Evolutionary conservation across 805 yeast species (phyloP).

Genomic region (Kodamaea jinghongensis): DNA sequence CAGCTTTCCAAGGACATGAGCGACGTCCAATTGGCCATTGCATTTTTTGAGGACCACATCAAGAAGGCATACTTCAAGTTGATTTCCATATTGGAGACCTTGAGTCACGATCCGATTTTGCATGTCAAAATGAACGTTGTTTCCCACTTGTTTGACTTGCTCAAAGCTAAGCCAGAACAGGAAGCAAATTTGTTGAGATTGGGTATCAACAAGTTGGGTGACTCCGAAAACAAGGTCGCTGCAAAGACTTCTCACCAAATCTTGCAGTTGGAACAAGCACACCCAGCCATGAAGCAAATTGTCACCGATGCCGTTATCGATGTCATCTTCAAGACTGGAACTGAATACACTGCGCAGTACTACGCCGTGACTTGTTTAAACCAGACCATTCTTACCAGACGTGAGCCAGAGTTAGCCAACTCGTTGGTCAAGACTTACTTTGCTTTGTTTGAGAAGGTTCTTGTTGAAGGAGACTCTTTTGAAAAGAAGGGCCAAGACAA

Average conservation of each 20-base stretch:
- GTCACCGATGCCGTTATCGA: constrained; percentile 80
- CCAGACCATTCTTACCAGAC: constrained; percentile 82
- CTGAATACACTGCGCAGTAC: constrained; percentile 83
- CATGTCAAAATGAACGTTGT: constrained; percentile 81
- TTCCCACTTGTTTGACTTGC: constrained; percentile 72
- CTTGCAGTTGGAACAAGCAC: constrained; percentile 79
- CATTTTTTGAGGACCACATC: constrained; percentile 86
- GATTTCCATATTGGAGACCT: constrained; percentile 69
- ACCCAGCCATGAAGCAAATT: constrained; percentile 92
- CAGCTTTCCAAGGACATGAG: constrained; percentile 49
- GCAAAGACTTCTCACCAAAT: constrained; percentile 83
- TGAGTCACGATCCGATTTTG: constrained; percentile 88
- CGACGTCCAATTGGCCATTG: constrained; percentile 59
- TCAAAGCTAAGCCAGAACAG: constrained; percentile 91
- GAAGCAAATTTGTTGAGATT: constrained; percentile 85
- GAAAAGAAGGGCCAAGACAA: constrained; percentile 32
- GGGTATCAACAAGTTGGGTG: constrained; percentile 94
- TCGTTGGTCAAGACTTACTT: constrained; percentile 80
- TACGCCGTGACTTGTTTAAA: constrained; percentile 85
- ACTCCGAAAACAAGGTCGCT: constrained; percentile 83
- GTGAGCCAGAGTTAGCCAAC: constrained; percentile 81
- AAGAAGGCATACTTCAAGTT: constrained; percentile 74
- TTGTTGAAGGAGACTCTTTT: constrained; percentile 60
- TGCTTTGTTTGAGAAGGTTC: constrained; percentile 77
- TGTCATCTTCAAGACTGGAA: constrained; percentile 63